These are phyloP conservation scores for Ophiosphaerella herpotricha DNA, from an alignment of 2,329 filamentous ascomycete genomes.

Conservation along the genomic window DNA sequence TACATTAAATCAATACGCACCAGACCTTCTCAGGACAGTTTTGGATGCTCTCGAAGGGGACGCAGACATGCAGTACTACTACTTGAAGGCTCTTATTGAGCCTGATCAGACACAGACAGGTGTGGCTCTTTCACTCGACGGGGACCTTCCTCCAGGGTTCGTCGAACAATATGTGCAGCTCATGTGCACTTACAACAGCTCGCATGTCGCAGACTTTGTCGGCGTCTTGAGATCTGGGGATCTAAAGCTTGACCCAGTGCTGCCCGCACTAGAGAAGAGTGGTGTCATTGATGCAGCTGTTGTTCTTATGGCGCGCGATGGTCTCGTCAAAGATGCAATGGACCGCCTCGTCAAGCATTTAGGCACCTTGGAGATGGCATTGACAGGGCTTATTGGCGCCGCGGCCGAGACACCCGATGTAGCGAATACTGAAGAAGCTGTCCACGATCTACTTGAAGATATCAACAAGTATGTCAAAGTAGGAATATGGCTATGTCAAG, in stretches of 20 bases:
- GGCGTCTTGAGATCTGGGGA: conserved; percentile 75
- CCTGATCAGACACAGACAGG: conserved; percentile 44
- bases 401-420: conserved; percentile 61
- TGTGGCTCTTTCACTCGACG: conserved; percentile 10
- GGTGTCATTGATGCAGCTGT: conserved; percentile 93
- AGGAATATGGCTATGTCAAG: conserved; percentile 93
- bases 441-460: conserved; percentile 73
- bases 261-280: conserved; percentile 86
- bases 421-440: conserved; percentile 65
- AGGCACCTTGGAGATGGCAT: conserved; percentile 74
- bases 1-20: conserved; percentile 65
- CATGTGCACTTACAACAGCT: conserved; percentile 84
- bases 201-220: conserved; percentile 85
- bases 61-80: conserved; percentile 71
- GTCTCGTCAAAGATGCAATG: conserved; percentile 82
- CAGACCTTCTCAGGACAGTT: conserved; percentile 69
- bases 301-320: conserved; percentile 85
- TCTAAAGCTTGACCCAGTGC: conserved; percentile 75
- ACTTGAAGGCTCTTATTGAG: conserved; percentile 77
- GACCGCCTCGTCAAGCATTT: conserved; percentile 81
- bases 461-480: conserved; percentile 90
- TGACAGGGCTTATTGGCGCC: conserved; percentile 73
- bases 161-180: conserved; percentile 85
- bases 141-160: conserved; percentile 59
- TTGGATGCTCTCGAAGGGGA: conserved; percentile 65